Conservation (phyloP, 2,329 filamentous ascomycete species). For the Fulvia fulva region DNA sequence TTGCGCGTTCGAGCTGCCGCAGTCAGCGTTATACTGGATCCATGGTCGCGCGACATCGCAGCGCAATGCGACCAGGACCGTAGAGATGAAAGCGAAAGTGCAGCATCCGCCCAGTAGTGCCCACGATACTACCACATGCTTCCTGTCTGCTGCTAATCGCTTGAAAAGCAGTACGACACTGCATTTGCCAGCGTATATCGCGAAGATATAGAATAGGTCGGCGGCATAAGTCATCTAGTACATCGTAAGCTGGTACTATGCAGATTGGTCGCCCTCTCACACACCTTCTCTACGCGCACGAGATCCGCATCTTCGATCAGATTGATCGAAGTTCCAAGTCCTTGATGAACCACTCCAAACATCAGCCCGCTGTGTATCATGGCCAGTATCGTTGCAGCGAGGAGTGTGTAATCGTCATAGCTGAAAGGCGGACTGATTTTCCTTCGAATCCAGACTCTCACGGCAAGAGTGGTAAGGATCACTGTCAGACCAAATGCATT, state of each 20-base stretch:
- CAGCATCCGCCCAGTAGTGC: conserved; percentile 36
- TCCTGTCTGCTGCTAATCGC: conserved; percentile 43
- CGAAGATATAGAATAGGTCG: conserved; percentile 43
- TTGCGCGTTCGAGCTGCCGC: conserved; percentile 21
- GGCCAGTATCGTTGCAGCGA: conserved; percentile 34
- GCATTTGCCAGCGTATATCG: conserved; percentile 43
- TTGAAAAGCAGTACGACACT: conserved; percentile 43
- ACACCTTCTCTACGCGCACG: conserved; percentile 36
- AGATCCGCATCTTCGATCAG: conserved; percentile 23
- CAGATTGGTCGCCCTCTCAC: background rate
- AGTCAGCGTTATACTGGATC: conserved; percentile 26
- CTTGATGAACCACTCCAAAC: conserved; percentile 37
- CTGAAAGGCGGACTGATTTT: conserved; percentile 29
- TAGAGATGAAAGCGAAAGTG: conserved; percentile 38
- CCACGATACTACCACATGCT: conserved; percentile 38
- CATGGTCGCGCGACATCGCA: conserved; percentile 40
- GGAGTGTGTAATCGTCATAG: conserved; percentile 36
- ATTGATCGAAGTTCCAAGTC: conserved; percentile 38
- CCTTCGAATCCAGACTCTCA: conserved; percentile 39
- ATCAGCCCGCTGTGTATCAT: conserved; percentile 38
- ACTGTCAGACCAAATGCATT: conserved; percentile 39
- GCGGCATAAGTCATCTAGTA: conserved; percentile 36
- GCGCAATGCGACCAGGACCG: conserved; percentile 40
- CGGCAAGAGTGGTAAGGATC: conserved; percentile 37
- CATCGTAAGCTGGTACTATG: background rate